Percentiles rank a stretch among this genome's conserved stretches.
These are phyloP conservation scores for Chaetomium sp. DNA, from an alignment of 2,329 filamentous ascomycete genomes.

Conservation along the genomic window DNA sequence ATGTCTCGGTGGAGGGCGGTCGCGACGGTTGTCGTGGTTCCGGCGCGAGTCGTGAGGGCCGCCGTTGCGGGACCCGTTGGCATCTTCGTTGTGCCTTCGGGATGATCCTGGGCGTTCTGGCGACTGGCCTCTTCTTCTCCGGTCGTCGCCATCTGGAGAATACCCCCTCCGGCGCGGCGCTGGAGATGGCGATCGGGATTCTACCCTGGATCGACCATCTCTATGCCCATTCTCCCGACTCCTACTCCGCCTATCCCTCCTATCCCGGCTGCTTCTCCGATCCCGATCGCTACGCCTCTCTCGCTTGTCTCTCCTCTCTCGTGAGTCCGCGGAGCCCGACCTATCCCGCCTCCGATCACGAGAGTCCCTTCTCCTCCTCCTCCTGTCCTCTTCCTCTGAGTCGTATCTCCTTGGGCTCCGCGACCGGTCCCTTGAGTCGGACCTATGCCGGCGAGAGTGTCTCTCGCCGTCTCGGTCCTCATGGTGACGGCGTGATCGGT, in stretches of 20 bases:
- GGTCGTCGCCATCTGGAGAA: slow-evolving; percentile 38
- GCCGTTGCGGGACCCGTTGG: slow-evolving; percentile 18
- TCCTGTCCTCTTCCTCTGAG: slow-evolving; percentile 36
- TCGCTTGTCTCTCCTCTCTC: slow-evolving; percentile 20
- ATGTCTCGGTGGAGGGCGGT: slow-evolving; percentile 21
- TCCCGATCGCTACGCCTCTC: slow-evolving; percentile 20
- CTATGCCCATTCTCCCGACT: slow-evolving; percentile 11
- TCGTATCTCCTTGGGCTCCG: slow-evolving; percentile 45
- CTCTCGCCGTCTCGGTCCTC: slow-evolving; percentile 46
- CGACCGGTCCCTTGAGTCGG: slow-evolving; percentile 48
- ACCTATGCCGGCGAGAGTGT: slow-evolving; percentile 47
- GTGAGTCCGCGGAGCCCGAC: slow-evolving; percentile 22
- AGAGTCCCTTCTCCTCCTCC: slow-evolving; percentile 38
- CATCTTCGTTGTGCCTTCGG: slow-evolving; percentile 11
- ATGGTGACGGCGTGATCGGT: slow-evolving; percentile 44
- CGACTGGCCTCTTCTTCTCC: slow-evolving; percentile 26
- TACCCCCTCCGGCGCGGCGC: slow-evolving; percentile 38
- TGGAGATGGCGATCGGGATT: slow-evolving; percentile 31
- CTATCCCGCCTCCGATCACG: slow-evolving; percentile 29
- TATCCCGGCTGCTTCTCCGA: slow-evolving; percentile 19
- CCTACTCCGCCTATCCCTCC: slow-evolving; percentile 29
- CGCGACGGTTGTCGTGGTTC: slow-evolving; percentile 15
- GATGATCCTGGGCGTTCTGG: slow-evolving; percentile 20
- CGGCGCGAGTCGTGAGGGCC: not conserved
- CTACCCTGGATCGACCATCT: slow-evolving; percentile 14